phyloP scores from a whole-genome alignment of 1,139 yeast genomes.

The Yamadazyma taylorii region DNA sequence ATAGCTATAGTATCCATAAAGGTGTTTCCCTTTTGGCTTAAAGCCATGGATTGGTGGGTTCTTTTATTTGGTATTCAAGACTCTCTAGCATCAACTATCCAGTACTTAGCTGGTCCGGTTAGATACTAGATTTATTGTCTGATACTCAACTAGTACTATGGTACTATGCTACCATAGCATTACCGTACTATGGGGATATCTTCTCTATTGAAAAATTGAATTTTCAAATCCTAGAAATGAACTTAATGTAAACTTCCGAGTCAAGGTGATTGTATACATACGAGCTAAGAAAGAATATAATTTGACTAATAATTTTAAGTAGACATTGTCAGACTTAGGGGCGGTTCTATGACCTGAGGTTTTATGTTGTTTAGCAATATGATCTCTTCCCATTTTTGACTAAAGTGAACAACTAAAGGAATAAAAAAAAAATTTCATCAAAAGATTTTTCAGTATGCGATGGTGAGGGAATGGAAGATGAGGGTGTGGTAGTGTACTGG shows the following conservation, averaged over 20 bases:
- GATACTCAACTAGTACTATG: not conserved
- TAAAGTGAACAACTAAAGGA: constrained; percentile 4
- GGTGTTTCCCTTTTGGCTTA: no score
- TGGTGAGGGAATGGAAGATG: not conserved
- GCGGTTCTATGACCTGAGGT: constrained; percentile 97
- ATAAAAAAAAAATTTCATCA: constrained; percentile 7
- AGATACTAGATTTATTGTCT: not conserved
- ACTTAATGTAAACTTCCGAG: not conserved
- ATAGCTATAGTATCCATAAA: no score
- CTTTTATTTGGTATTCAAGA: no score
- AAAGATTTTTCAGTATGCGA: constrained; percentile 3
- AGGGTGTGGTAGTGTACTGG: not conserved
- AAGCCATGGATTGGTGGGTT: no score
- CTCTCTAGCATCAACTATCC: not conserved
- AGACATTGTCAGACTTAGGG: constrained; percentile 99
- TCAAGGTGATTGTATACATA: constrained; percentile 48
- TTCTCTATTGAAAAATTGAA: no score
- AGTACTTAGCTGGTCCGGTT: no score
- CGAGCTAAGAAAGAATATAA: constrained; percentile 99
- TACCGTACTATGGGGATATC: no score
- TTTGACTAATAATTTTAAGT: constrained; percentile 96
- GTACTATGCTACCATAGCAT: no score
- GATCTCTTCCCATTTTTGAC: constrained; percentile 92
- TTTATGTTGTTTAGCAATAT: constrained; percentile 92
- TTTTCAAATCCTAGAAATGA: constrained; percentile 6